phyloP scores from a whole-genome alignment of 78 protist species.

The Polysphondylium violaceum region DNA sequence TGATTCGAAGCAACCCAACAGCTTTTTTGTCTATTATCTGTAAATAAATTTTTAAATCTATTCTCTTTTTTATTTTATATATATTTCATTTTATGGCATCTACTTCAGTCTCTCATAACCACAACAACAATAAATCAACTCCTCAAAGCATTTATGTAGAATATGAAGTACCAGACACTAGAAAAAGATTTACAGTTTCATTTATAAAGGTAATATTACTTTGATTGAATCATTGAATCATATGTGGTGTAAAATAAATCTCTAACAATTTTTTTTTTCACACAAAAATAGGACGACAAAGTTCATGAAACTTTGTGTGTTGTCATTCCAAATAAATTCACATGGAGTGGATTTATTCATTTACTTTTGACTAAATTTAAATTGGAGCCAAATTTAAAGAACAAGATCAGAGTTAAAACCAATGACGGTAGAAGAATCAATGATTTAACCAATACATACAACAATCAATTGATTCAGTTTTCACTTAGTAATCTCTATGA shows the following conservation, averaged over 20 bases:
- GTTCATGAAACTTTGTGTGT: background rate
- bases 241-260: background rate
- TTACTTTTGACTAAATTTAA: conserved; percentile 10
- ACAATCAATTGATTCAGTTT: conserved; percentile 19
- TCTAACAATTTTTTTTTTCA: background rate
- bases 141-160: too few species aligned
- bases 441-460: background rate
- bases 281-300: background rate
- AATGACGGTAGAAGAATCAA: conserved; percentile 11
- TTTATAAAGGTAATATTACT: background rate
- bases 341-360: conserved; percentile 6
- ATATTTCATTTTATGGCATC: too few species aligned
- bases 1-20: too few species aligned
- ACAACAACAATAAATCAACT: too few species aligned
- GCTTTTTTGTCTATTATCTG: too few species aligned
- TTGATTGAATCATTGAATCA: background rate
- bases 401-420: conserved; percentile 20
- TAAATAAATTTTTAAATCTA: too few species aligned
- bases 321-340: background rate
- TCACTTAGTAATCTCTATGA: background rate
- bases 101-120: too few species aligned
- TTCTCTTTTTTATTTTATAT: too few species aligned
- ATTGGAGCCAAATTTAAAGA: background rate
- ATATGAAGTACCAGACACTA: conserved; percentile 43
- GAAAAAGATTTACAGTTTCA: conserved; percentile 26